phyloP scores from a whole-genome alignment of 805 yeast species.

The Nakazawaea populi region DNA sequence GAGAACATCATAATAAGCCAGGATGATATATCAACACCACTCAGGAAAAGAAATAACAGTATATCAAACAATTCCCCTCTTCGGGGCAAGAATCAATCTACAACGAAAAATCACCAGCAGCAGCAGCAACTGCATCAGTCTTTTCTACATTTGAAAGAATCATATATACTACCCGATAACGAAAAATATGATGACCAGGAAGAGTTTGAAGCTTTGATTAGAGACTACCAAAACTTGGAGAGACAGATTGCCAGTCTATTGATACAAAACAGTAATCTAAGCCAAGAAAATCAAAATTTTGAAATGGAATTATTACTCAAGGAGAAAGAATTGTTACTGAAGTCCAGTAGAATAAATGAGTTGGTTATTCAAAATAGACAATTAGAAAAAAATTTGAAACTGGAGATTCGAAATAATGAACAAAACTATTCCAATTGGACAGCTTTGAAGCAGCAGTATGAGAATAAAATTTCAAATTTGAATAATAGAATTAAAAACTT shows the following conservation, averaged over 20 bases:
- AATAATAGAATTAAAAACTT: conserved; percentile 13
- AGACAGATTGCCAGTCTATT: conserved; percentile 23
- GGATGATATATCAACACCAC: conserved; percentile 8
- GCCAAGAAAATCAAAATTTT: conserved; percentile 28
- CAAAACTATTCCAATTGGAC: conserved; percentile 24
- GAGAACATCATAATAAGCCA: conserved; percentile 9
- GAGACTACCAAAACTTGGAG: conserved; percentile 21
- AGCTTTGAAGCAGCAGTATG: conserved; percentile 19
- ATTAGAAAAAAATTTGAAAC: conserved; percentile 18
- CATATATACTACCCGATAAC: conserved; percentile 4
- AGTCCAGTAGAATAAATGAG: conserved; percentile 20
- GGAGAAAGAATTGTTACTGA: conserved; percentile 20
- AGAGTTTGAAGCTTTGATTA: neutral
- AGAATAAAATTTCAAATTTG: conserved; percentile 19
- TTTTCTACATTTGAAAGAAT: neutral
- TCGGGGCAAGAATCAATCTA: conserved; percentile 16
- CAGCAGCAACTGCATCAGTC: neutral
- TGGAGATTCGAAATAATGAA: conserved; percentile 25
- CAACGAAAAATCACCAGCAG: conserved; percentile 1
- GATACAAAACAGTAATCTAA: conserved; percentile 22
- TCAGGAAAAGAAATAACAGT: conserved; percentile 3
- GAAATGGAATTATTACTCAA: conserved; percentile 25
- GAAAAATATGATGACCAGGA: neutral
- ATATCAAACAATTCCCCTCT: conserved; percentile 12
- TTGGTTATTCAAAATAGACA: conserved; percentile 21